Evolutionary conservation across 2,329 filamentous ascomycete genomes (phyloP), one percentile per base, ranked within the genome.

Genomic region (Davidsoniella virescens): DNA sequence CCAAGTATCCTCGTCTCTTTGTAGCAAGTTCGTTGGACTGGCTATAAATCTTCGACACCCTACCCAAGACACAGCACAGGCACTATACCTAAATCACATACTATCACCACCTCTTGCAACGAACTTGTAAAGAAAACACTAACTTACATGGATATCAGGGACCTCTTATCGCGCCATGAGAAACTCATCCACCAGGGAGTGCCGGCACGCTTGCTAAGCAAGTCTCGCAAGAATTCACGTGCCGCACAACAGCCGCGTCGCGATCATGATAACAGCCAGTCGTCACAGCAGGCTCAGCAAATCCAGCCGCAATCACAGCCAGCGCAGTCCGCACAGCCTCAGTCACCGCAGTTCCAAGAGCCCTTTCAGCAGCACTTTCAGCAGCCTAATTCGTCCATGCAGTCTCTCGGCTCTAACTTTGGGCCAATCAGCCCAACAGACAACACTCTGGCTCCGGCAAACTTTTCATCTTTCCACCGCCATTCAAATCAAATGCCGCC

Each of bases 101-200:
- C 38, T n/a, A 40, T n/a, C 38, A 3, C 17, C 17, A 40, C 14
- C 17, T 16, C n/a, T 40, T 40, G 2, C 7, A 16, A 38, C 36
- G 12, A 14, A 12, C n/a, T 40, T 40, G 8, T 14, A 4, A 16
- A 40, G 17, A 44, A 20, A 47, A 18, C 33, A 37, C 38, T 23
- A 37, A 64, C 72, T 76, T 72, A 73, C 66, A 77, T 76, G 73
- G 69, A 77, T 64, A 76, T 75, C 65, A 79, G 75, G 56, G 76
- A 79, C 61, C 70, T 80, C 54, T 69, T 80, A 56, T 73, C 77
- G 55, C 70, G 76, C 55, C 76, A 80, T 64, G 73, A 78, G 64
- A 79, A 78, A 64, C 72, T 79, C 57, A 75, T 78, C 57, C 76
- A 80, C 60, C 69, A 75, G 56, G 73, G 78, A 58, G 68, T 49